Percentiles rank a stretch among this genome's conserved stretches.
phyloP scores from a whole-genome alignment of 2,329 filamentous ascomycete genomes.

The Colletotrichum lini region DNA sequence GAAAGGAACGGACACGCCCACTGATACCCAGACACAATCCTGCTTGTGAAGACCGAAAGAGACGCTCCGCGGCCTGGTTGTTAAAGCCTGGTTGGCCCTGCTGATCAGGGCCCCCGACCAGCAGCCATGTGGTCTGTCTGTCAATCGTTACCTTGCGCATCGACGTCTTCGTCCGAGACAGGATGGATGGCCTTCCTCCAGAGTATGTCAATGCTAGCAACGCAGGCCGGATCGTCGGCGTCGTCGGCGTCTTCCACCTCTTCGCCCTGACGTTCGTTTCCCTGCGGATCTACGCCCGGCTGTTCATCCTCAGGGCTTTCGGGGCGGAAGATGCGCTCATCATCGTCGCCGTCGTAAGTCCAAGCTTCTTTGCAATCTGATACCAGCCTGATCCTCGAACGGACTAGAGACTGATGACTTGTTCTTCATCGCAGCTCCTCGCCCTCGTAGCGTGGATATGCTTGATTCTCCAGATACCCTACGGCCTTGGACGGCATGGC shows the following conservation, averaged over 20 bases:
- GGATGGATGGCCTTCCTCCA: slow-evolving; percentile 17
- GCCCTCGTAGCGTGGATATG: slow-evolving; percentile 45
- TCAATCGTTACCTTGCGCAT: background rate
- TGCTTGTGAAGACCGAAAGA: background rate
- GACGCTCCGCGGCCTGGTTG: background rate
- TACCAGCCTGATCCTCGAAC: too few species aligned
- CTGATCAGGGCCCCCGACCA: background rate
- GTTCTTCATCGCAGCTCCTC: slow-evolving; percentile 20
- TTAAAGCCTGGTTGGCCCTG: too few species aligned
- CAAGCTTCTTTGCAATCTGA: background rate
- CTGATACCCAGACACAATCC: background rate
- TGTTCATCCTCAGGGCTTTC: slow-evolving; percentile 46
- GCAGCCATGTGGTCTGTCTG: too few species aligned
- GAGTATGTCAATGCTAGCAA: slow-evolving; percentile 40
- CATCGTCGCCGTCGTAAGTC: slow-evolving; percentile 44
- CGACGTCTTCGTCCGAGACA: too few species aligned
- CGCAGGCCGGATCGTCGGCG: slow-evolving; percentile 39
- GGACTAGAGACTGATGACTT: background rate
- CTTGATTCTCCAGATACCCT: slow-evolving; percentile 45
- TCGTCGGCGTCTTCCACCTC: slow-evolving; percentile 42
- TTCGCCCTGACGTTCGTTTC: slow-evolving; percentile 46
- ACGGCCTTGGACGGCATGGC: slow-evolving; percentile 45
- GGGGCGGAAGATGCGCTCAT: slow-evolving; percentile 49
- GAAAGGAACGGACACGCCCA: background rate
- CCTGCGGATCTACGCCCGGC: slow-evolving; percentile 47